Evolutionary conservation across 2,329 filamentous ascomycete species (phyloP), one percentile per base, ranked within the genome.

Genomic region (Penicillium hesseltinei): DNA sequence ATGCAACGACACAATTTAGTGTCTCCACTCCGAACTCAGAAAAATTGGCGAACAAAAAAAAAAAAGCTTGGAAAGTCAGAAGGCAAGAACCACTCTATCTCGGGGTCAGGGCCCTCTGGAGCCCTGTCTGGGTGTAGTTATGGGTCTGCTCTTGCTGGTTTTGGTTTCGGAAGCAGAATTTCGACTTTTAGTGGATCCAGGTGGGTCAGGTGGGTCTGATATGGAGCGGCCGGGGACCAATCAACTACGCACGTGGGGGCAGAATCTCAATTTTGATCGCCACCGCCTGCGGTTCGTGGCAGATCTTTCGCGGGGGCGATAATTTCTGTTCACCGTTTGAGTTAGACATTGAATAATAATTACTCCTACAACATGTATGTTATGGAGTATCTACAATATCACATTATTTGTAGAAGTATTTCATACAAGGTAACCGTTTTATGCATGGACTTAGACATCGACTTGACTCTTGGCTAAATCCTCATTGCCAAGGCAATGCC

Each of bases 221-320:
- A 60, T 58, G 51, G 50, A 57, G 48, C 1, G 39, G 21, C 60
- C 60, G 52, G 27, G 31, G 61, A n/a, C 70, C 70, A 72, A 72
- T 71, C 27, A 69, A 50, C 17, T 4, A 4, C n/a, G 61, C 70
- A 72, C 70, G 70, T 72, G 70, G 59, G 25, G 66, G 69, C 69
- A 72, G 66, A 69, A 71, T 66, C 23, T 2, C 40, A 31, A 29
- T 27, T 38, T 27, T 33, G 61, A 62, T 63, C 51, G 51, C 25
- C 50, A 44, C 53, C 56, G 50, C 50, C 47, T 55, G 43, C 51
- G 33, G 38, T 49, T 52, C 31, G 35, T 38, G 48, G 42, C 43
- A 47, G 31, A 33, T 57, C 45, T 27, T 51, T 56, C 53, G 53
- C 53, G 53, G 53, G 51, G 51, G 31, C 31, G 17, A 44, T n/a